These are phyloP conservation scores for Saprolegnia diclina DNA, from an alignment of 352 stramenopile genomes.

Conservation along the genomic window DNA sequence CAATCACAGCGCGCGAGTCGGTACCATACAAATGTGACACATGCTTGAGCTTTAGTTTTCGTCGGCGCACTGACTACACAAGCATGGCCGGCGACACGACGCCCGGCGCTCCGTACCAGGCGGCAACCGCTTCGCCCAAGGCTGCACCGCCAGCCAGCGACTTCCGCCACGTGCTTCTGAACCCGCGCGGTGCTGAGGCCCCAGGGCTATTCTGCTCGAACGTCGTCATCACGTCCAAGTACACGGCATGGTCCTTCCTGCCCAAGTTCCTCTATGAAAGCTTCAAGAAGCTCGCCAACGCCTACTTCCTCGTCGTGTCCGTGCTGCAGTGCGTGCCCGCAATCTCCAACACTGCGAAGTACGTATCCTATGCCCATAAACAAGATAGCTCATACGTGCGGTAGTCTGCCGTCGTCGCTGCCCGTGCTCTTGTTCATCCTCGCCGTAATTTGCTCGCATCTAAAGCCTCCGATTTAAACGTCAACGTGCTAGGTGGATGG, in stretches of 20 bases:
- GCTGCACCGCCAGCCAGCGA: neutral
- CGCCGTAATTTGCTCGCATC: conserved; percentile 90
- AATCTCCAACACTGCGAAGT: conserved; percentile 83
- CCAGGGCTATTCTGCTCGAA: conserved; percentile 56
- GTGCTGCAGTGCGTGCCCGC: conserved; percentile 86
- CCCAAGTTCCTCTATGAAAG: conserved; percentile 88
- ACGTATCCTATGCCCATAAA: conserved; percentile 68
- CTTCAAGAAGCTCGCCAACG: conserved; percentile 89
- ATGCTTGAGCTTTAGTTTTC: no score
- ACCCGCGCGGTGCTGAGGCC: neutral
- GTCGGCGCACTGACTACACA: no score
- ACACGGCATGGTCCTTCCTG: conserved; percentile 87
- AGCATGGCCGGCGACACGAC: no score
- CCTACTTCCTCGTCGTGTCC: conserved; percentile 91
- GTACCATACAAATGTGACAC: no score
- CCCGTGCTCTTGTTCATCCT: conserved; percentile 90
- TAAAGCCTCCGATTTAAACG: conserved; percentile 83
- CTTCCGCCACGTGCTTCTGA: conserved; percentile 7
- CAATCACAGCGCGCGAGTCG: no score
- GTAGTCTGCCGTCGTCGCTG: conserved; percentile 83
- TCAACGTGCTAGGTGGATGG: conserved; percentile 47
- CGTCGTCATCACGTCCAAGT: conserved; percentile 85
- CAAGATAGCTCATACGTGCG: conserved; percentile 93
- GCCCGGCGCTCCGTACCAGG: no score
- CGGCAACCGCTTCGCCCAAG: no score